Percentiles rank a stretch among this genome's conserved stretches.
phyloP scores from a whole-genome alignment of 345 rosid genomes.

The Ceriops decandra region DNA sequence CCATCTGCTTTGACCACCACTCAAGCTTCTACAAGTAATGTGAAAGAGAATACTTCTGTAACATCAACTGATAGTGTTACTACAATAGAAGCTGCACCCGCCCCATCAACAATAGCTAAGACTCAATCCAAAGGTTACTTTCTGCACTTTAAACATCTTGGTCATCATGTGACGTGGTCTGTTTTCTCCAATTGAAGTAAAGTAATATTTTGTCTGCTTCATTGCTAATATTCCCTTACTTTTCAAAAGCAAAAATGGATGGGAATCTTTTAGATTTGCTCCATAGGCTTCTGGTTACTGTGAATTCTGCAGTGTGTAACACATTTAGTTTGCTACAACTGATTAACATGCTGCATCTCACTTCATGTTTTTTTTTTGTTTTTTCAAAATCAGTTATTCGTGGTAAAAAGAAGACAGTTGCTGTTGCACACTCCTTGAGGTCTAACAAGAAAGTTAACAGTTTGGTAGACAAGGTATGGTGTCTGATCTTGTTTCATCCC shows the following conservation, averaged over 20 bases:
- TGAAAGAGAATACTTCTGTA: slow-evolving; percentile 26
- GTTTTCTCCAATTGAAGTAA: no score
- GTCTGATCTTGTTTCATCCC: slow-evolving; percentile 1
- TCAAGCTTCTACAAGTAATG: slow-evolving; percentile 32
- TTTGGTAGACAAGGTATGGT: slow-evolving; percentile 87
- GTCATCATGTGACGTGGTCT: neutral
- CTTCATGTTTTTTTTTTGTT: slow-evolving; percentile 11
- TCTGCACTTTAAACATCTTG: neutral
- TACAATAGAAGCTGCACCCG: slow-evolving; percentile 31
- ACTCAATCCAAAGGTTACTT: slow-evolving; percentile 69
- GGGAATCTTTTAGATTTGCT: no score
- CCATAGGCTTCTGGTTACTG: no score
- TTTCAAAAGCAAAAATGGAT: no score
- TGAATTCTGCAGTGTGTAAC: neutral
- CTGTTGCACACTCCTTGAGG: slow-evolving; percentile 70
- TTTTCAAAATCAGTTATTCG: slow-evolving; percentile 46
- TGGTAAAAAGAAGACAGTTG: slow-evolving; percentile 64
- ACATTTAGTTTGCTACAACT: neutral
- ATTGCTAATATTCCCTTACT: no score
- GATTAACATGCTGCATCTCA: slow-evolving; percentile 2
- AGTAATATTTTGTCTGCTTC: no score
- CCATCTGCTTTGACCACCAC: slow-evolving; percentile 33
- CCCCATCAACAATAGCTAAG: slow-evolving; percentile 40
- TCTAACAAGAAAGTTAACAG: slow-evolving; percentile 90
- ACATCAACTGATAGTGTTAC: slow-evolving; percentile 25